Base-by-base conservation (phyloP, 371 early-diverging fungal genomes). In the Mucor lusitanicus region DNA sequence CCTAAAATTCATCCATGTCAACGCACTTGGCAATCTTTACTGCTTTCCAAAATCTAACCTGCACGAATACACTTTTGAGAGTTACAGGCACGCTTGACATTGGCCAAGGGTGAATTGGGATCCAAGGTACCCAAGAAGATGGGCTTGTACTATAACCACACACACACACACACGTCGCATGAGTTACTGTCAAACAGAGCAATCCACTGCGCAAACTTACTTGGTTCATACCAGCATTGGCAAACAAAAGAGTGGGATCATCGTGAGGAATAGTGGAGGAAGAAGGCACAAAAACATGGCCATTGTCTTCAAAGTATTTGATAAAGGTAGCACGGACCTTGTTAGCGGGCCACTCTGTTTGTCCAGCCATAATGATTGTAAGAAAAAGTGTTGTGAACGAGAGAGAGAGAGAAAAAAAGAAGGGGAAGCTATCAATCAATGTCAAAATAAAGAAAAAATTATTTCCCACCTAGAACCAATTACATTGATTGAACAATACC, bases 171-270 rank as follows among this genome's bases (percentile, higher is more conserved):
- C 6, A 7, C 6, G 37, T 35, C 37, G 37, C 37, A 35, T 35
- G 12, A 35, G 37, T 32, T 6, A 48, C 33, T 48, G n/a, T 42
- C 59, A 44, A 35, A 12, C 37, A 9, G 37, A 6, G 40, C 40
- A 13, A 21, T 13, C 33, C 1, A 17, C 27, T 64, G 40, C 25
- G 28, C 15, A 17, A 15, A 28, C 40, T 66, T 85, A 90, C 91
- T 87, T 99, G 99, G 76, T 97, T 97, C 99, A 99, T 99, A 72
- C 99, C 99, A 63, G 99, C 96, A 86, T 99, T 99, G 68, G 99
- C 95, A 73, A 99, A 99, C 64, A 99, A 89, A 46, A 99, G 89
- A 6, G 99, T 97, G 55, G 97, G 98, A 75, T 99, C 99, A 74
- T 99, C 96, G 74, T 92, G 91, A 27, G 99, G 99, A 72, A 99